Evolutionary conservation across 345 rosid species (phyloP), one percentile per base, ranked within the genome.

Genomic region (Mercurialis annua): DNA sequence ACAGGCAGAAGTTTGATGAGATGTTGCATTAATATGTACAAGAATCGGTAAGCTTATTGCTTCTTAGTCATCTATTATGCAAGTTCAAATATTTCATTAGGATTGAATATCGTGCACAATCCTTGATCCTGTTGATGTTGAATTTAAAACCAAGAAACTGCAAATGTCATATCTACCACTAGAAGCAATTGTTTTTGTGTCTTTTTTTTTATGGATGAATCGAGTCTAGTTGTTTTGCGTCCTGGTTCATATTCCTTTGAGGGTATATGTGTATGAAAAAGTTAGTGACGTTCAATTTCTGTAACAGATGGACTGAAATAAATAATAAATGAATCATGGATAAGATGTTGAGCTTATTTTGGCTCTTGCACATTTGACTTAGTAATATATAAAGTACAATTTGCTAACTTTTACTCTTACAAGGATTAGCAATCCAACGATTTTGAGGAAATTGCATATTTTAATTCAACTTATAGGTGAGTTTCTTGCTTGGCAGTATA

Each of bases 1-100:
- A 93, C 81, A 86, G 92, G 83, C 96, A 90, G 83, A 87, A 85
- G 75, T 72, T 93, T 62, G 98, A 93, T 53, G 97, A 90, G 54
- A 86, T 49, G 89, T 44, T 81, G 77, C 76, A 86, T 68, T 87
- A 73, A 51, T n/a, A n/a, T n/a, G 59, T 68, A 42, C 48, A 50
- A 71, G n/a, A 46, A 20, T 60, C n/a, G 74, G 77, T 69, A 78
- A 78, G 60, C 27, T 55, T 15, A 31, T 34, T 30, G 23, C 64
- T 48, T 59, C 10, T 8, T 26, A 33, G 5, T 23, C n/a, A 46
- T 59, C 34, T 48, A 24, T 44, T 30, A 0, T 31, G 26, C 44
- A 26, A 18, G 16, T 11, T 40, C 27, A 10, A 30, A 12, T 9
- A 24, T 36, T 71, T 63, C 63, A 66, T 24, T 67, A 61, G 56